A percentile compares a stretch with the other conserved stretches of the same genome.
Conservation (phyloP, 2,329 filamentous ascomycete genomes). For the Iodosphaeria phyllophila region DNA sequence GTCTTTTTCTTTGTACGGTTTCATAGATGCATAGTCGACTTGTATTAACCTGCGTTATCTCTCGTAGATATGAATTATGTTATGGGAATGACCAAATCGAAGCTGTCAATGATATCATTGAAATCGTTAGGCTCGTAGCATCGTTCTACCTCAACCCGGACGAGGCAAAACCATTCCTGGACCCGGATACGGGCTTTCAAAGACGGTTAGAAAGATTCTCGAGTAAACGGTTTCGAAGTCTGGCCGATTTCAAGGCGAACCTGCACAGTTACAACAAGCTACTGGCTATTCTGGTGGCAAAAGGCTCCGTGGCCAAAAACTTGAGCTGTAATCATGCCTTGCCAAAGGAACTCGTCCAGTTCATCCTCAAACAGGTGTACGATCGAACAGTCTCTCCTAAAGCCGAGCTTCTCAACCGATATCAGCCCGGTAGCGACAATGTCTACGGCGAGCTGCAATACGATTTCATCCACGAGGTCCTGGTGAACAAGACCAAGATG, state of each 20-base stretch:
- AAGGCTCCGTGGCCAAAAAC: constrained; percentile 54
- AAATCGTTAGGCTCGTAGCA: constrained; percentile 49
- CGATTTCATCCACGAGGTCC: constrained; percentile 65
- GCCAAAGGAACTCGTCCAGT: constrained; percentile 53
- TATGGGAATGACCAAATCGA: constrained; percentile 65
- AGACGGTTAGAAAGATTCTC: constrained; percentile 61
- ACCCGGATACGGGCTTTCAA: constrained; percentile 55
- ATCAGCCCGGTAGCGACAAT: constrained; percentile 80
- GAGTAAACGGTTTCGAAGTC: constrained; percentile 42
- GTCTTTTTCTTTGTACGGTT: constrained; percentile 4
- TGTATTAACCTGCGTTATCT: constrained; percentile 5
- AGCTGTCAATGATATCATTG: constrained; percentile 53
- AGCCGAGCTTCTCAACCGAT: constrained; percentile 66
- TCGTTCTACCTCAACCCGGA: constrained; percentile 61
- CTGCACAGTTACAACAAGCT: constrained; percentile 62
- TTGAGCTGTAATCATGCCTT: constrained; percentile 52
- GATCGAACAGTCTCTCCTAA: constrained; percentile 80
- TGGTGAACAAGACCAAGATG: constrained; percentile 56
- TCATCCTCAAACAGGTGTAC: constrained; percentile 77
- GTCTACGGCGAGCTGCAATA: constrained; percentile 88
- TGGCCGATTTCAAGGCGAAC: constrained; percentile 51
- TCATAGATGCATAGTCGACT: constrained; percentile 3
- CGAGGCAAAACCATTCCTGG: constrained; percentile 46
- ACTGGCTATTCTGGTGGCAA: constrained; percentile 43
- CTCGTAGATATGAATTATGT: constrained; percentile 49